Evolutionary conservation across 805 yeast genomes (phyloP), one percentile per base, ranked within the genome.

Genomic region (Lipomyces orientalis): DNA sequence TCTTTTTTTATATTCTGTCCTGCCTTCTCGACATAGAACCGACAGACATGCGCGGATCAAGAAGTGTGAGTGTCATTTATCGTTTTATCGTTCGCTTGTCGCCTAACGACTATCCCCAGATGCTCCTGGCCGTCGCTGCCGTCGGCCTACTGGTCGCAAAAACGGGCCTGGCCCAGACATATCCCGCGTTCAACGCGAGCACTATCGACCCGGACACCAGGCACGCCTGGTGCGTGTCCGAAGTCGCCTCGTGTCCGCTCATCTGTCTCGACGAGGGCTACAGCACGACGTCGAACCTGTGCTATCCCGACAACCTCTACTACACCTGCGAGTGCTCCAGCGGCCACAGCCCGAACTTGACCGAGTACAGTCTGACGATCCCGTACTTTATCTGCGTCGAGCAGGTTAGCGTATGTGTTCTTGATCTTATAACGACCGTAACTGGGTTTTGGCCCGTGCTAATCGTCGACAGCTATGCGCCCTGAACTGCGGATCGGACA

Each of bases 241-340:
- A 55, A 10, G 25, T 31, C 33, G 58, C 58, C 4, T 14, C 33
- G 1, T 55, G 58, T 31, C 58, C 58, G n/a, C 25, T 55, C 16
- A 55, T 55, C 58, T 55, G 58, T 33, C 58, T 55, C 12, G 58
- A 55, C 39, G 35, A 55, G n/a, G 58, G 58, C 1, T 55, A 55
- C 39, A n/a, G 5, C 9, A 14, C 37, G 22, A 55, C 25, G 12
- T 31, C 35, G 35, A 55, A 55, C 37, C 10, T 25, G 14, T 55
- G 58, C 12, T 55, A 55, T 33, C 58, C 58, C 10, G 58, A 55
- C 19, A 55, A 55, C 34, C 29, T 55, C 12, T 55, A 29, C 34
- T 55, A 55, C 19, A 55, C n/a, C 43, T 55, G 58, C 58, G 19
- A 25, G 37, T 33, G 58, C 37, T 14, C 43, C 16, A 55, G 29